Evolutionary conservation across 1,284 basidiomycete species (phyloP), one percentile per base, ranked within the genome.

Genomic region (Uromyces viciae-fabae): DNA sequence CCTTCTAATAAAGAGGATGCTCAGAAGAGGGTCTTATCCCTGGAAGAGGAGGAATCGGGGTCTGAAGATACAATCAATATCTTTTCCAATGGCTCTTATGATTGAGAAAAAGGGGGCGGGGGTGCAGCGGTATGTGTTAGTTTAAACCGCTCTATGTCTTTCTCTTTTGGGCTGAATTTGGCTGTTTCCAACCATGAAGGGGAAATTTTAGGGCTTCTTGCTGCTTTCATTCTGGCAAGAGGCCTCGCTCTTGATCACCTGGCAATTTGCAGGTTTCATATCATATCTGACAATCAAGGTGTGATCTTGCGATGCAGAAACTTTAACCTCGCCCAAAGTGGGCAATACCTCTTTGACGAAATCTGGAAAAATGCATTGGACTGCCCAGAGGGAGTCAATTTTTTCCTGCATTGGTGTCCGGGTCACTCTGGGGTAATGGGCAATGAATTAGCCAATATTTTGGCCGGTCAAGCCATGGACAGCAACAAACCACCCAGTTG

Each of bases 41-140:
- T n/a, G 28, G 33, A 7, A 36, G 42, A 66, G 62, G 42, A 8
- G 17, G n/a, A 66, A 38, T 22, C 7, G 28, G 42, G 22, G 36
- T 15, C 14, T 28, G 1, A 28, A 36, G 8, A 38, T 25, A 3
- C n/a, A 22, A 19, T 11, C 42, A 5, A 64, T n/a, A n/a, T 69
- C 49, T 75, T 75, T 56, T 38, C 49, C 19, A n/a, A 75, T 75
- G 73, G 73, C 49, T 75, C 54, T 3, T 60, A 60, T n/a, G 22
- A 58, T 36, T 36, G 31, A 38, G 73, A 25, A n/a, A 75, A 75
- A n/a, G 73, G 73, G 40, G 73, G 73, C n/a, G 73, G 33, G 9
- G 73, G 49, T 28, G 73, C 73, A 28, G 73, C 54, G 31, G 56
- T 58, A 9, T 36, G 46, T 19, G 46, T 38, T 4, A 38, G 11